phyloP scores from a whole-genome alignment of 2,329 filamentous ascomycete genomes.

The Penicillium digitatum region DNA sequence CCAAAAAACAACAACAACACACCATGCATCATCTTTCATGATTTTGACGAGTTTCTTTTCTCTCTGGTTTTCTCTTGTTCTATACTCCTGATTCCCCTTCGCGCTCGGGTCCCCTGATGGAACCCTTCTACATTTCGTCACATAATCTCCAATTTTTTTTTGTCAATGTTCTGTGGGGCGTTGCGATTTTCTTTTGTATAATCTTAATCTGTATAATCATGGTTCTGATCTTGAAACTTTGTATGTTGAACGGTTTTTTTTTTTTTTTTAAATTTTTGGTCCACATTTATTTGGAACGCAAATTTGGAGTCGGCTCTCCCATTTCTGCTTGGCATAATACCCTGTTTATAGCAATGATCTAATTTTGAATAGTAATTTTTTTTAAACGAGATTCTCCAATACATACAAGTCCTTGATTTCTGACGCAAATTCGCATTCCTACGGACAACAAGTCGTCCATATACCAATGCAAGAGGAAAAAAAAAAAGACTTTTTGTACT shows the following conservation, averaged over 20 bases:
- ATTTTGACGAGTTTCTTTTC: slow-evolving; percentile 25
- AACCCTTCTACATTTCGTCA: slow-evolving; percentile 18
- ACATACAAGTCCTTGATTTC: background rate
- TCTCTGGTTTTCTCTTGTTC: slow-evolving; percentile 13
- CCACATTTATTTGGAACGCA: background rate
- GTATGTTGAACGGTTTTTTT: background rate
- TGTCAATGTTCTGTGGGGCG: slow-evolving; percentile 3
- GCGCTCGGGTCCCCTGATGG: slow-evolving; percentile 2
- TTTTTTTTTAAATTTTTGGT: background rate
- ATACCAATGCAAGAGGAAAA: background rate
- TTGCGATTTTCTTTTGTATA: slow-evolving; percentile 20
- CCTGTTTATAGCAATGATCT: background rate
- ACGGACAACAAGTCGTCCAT: background rate
- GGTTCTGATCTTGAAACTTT: slow-evolving; percentile 17
- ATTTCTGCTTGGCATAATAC: background rate
- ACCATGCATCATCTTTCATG: slow-evolving; percentile 5
- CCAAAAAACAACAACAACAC: background rate
- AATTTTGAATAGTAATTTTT: background rate
- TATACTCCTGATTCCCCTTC: slow-evolving; percentile 18
- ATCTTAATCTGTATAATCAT: slow-evolving; percentile 27
- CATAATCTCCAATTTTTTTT: slow-evolving; percentile 14
- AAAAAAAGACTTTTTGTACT: background rate
- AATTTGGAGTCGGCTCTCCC: background rate
- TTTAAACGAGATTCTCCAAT: background rate
- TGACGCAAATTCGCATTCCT: background rate